phyloP scores from a whole-genome alignment of 1,139 yeast species.

The Blastobotrys niveus region DNA sequence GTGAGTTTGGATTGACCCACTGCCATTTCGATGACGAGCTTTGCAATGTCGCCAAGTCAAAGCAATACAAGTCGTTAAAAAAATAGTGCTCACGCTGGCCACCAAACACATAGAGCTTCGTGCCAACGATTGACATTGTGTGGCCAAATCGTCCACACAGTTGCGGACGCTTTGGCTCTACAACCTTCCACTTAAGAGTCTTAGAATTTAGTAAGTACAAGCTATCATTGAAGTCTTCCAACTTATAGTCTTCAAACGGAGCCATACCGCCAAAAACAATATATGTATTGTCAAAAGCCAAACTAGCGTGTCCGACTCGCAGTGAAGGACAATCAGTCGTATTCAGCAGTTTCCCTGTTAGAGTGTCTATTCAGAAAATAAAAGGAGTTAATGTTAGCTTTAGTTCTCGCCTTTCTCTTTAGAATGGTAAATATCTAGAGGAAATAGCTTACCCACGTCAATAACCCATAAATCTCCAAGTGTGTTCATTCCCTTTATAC shows the following conservation, averaged over 20 bases:
- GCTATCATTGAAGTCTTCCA: conserved; percentile 81
- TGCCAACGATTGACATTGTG: conserved; percentile 61
- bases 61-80: conserved; percentile 78
- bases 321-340: conserved; percentile 82
- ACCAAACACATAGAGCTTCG: conserved; percentile 81
- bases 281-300: conserved; percentile 90
- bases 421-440: too few relatives aligned
- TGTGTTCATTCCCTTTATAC: conserved; percentile 84
- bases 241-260: conserved; percentile 64
- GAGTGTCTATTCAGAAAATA: conserved; percentile 29
- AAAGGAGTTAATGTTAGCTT: too few relatives aligned
- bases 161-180: conserved; percentile 71
- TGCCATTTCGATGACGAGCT: conserved; percentile 84
- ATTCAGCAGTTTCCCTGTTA: conserved; percentile 59
- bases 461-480: conserved; percentile 89
- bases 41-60: conserved; percentile 81
- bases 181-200: conserved; percentile 85
- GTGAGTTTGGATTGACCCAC: conserved; percentile 49
- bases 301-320: conserved; percentile 92
- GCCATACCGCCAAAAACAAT: conserved; percentile 97
- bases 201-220: conserved; percentile 85
- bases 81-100: conserved; percentile 90
- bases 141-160: conserved; percentile 96
- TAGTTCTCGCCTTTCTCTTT: too few relatives aligned
- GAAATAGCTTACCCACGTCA: conserved; percentile 33